Evolutionary conservation across 352 stramenopile genomes (phyloP).

Genomic region (Globisporangium rhizosaccharum): DNA sequence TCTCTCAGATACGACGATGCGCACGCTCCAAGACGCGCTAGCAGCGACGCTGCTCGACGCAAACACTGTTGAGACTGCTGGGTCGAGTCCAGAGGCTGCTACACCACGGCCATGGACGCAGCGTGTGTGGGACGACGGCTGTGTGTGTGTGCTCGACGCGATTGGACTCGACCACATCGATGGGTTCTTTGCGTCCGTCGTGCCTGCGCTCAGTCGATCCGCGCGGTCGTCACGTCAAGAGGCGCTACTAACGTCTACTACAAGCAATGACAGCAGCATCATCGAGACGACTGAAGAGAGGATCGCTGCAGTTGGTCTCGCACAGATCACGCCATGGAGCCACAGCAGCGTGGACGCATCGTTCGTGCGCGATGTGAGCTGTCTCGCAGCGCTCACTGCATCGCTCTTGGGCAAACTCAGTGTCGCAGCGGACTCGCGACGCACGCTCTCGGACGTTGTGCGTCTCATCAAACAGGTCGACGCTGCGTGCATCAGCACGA

Average conservation of each 20-base stretch:
- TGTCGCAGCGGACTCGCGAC: background rate
- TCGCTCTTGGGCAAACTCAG: background rate
- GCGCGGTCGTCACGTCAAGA: no score
- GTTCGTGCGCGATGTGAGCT: slow-evolving; percentile 6
- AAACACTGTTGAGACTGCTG: background rate
- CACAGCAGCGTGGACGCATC: background rate
- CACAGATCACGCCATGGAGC: background rate
- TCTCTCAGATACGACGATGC: background rate
- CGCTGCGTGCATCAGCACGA: no score
- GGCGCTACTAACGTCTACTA: no score
- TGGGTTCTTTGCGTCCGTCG: slow-evolving; percentile 11
- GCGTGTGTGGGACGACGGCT: slow-evolving; percentile 6
- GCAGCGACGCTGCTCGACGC: background rate
- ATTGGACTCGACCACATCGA: slow-evolving; percentile 3
- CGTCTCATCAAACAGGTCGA: no score
- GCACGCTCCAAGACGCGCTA: slow-evolving; percentile 2
- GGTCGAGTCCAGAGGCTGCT: background rate
- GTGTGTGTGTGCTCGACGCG: slow-evolving; percentile 4
- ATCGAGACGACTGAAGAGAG: background rate
- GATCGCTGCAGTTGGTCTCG: background rate
- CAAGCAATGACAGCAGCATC: background rate
- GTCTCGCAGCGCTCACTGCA: slow-evolving; percentile 5
- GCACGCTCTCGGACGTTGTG: no score
- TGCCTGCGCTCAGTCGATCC: slow-evolving; percentile 2
- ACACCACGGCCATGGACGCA: slow-evolving; percentile 2